Evolutionary conservation across 805 yeast genomes (phyloP).

Genomic region (Starmerella etchellsii): DNA sequence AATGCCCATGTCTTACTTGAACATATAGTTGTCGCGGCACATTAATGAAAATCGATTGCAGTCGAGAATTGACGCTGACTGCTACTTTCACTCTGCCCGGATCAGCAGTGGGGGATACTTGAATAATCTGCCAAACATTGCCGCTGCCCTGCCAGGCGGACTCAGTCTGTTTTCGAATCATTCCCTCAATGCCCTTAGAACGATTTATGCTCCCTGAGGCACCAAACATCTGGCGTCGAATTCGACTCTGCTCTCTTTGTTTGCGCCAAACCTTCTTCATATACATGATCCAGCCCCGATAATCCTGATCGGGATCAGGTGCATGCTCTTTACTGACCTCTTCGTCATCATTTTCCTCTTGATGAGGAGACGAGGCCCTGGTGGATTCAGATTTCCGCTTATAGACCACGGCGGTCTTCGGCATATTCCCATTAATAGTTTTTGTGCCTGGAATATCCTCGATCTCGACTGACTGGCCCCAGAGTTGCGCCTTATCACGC

Average conservation of each 20-base stretch:
- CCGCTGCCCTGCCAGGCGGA: conserved; percentile 41
- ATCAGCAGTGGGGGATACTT: conserved; percentile 36
- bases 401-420: not conserved
- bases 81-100: conserved; percentile 73
- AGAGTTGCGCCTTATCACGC: conserved; percentile 16
- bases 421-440: not conserved
- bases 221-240: conserved; percentile 74
- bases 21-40: conserved; percentile 64
- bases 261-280: conserved; percentile 82
- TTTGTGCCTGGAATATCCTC: conserved; percentile 48
- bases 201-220: conserved; percentile 30
- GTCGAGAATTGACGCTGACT: conserved; percentile 53
- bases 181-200: conserved; percentile 41
- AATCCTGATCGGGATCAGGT: conserved; percentile 29
- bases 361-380: conserved; percentile 23
- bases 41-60: conserved; percentile 60
- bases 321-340: conserved; percentile 15
- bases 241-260: conserved; percentile 56
- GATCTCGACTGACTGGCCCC: conserved; percentile 39
- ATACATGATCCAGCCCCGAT: conserved; percentile 41
- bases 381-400: conserved; percentile 9
- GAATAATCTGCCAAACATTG: conserved; percentile 75
- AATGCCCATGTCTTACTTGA: conserved; percentile 36
- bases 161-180: conserved; percentile 69
- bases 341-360: conserved; percentile 30